Base-by-base conservation (phyloP, 805 yeast genomes). In the Hanseniaspora occidentalis region DNA sequence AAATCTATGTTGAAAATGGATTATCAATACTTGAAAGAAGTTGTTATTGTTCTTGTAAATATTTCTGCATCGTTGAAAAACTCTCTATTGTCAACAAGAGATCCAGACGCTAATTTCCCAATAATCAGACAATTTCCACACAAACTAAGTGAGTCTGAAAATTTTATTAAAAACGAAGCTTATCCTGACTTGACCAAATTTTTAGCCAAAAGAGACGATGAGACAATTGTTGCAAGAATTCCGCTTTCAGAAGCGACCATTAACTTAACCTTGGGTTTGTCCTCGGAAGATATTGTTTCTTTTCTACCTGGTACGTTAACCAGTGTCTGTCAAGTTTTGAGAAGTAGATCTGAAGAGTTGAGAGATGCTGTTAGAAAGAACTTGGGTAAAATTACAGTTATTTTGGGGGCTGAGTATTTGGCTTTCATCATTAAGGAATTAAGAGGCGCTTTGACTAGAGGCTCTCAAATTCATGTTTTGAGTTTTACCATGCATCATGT, bases 401-500 rank as follows among this genome's bases (percentile, higher is more conserved):
- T 73, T 23, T 66, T 89, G 25, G 97, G 97, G 1, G 68, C 94
- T 0, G 57, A 61, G 18, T 86, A 86, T 54, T 62, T 89, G 44
- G 68, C 70, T 41, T 85, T 86, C 53, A 73, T 92, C 37, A 61
- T 92, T 19, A 72, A 73, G 43, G 97, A 92, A 54, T 67, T 92
- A 51, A 77, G 73, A 47, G 61, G 79, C 16, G 94, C 96, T 0
- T 66, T 89, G 40, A 70, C 79, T 4, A 69, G 94, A 53, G 98
- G 98, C 20, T 84, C 95, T 11, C 97, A 92, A 56, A 73, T 86
- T 40, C 98, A 92, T 60, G 85, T 92, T 43, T 71, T 92, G 50
- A 85, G 96, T 52, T 92, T 66, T 61, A 84, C 96, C 1, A 73
- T 84, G 4, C 96, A 92, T 58, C 67, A 77, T 37, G 61, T 89